Percentiles rank a stretch among this genome's conserved stretches.
Conservation (phyloP, 2,329 filamentous ascomycete species). For the Sphaceloma murrayae region DNA sequence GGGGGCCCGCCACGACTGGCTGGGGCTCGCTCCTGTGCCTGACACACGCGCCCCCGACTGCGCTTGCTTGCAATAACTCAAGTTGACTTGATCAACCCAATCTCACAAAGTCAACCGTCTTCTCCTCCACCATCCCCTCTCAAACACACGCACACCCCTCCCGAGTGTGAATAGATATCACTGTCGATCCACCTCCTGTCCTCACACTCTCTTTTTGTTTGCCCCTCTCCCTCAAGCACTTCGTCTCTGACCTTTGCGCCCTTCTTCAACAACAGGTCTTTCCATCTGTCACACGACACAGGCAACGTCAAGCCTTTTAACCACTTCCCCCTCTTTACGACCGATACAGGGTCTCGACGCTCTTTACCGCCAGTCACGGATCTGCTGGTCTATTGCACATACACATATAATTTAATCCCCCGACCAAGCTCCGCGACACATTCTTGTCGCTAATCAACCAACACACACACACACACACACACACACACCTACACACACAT, state of each 20-base stretch:
- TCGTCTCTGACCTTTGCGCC: slow-evolving; percentile 10
- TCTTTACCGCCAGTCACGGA: slow-evolving; percentile 4
- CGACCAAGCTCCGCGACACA: slow-evolving; percentile 9
- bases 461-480: too few relatives aligned
- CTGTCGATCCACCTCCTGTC: slow-evolving; percentile 9
- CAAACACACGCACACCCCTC: too few relatives aligned
- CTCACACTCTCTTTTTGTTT: neutral
- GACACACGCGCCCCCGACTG: neutral
- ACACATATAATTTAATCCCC: slow-evolving; percentile 16
- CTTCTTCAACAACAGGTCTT: slow-evolving; percentile 5
- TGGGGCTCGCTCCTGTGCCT: slow-evolving; percentile 5
- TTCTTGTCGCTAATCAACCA: slow-evolving; percentile 8
- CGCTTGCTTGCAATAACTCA: too few relatives aligned
- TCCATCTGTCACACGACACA: too few relatives aligned
- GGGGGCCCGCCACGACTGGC: neutral
- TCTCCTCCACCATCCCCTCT: slow-evolving; percentile 10
- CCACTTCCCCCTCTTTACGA: neutral
- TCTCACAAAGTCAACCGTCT: slow-evolving; percentile 13
- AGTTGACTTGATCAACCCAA: slow-evolving; percentile 15
- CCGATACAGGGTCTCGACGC: slow-evolving; percentile 5
- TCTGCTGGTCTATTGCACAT: slow-evolving; percentile 2
- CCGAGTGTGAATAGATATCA: slow-evolving; percentile 8
- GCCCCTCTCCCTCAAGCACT: slow-evolving; percentile 6
- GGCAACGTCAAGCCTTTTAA: too few relatives aligned
- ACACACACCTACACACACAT: neutral